Evolutionary conservation across 2,329 filamentous ascomycete species (phyloP), one percentile per base, ranked within the genome.

Genomic region (Claviceps quebecensis): DNA sequence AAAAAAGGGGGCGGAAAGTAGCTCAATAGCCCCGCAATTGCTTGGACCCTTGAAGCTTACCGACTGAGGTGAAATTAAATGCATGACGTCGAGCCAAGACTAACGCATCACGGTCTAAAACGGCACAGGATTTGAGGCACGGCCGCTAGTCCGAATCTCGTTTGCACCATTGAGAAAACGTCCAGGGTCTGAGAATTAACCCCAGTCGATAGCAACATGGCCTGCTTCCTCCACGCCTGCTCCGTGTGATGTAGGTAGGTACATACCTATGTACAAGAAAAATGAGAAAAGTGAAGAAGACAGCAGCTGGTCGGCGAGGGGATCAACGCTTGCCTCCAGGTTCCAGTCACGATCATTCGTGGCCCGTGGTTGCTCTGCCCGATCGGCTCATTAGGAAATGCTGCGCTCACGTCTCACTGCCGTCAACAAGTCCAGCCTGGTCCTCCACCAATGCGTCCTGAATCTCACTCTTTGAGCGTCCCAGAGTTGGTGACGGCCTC

Each of bases 321-420:
- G 9, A 9, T 29, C 26, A 29, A 29, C 26, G 8, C 8, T 29
- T 9, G 26, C 8, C 26, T 29, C 26, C 26, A 29, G 26, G 26
- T 8, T 29, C 26, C 26, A 29, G 26, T 8, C 26, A 9, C 26
- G 26, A 29, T 29, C 3, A 29, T 29, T 7, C 23, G 7, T 29
- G 26, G 26, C 26, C 26, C 8, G 26, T 43, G 7, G 40, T 17
- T 43, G 8, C 40, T 23, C 40, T 43, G 40, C 9, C 40, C 5
- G 55, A 34, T 29, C 26, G 2, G 26, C 26, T 29, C 14, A 51
- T 49, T 36, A 46, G 29, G 4, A 47, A 39, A 13, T 58, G 50
- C 52, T 58, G 13, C 38, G 74, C 71, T 29, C 82, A 85, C 37
- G 72, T 74, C 69, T 82, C 78, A 3, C 36, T 50, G 11, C 48